Base-by-base conservation (phyloP, 371 early-diverging fungal species). In the Parasitella parasitica region DNA sequence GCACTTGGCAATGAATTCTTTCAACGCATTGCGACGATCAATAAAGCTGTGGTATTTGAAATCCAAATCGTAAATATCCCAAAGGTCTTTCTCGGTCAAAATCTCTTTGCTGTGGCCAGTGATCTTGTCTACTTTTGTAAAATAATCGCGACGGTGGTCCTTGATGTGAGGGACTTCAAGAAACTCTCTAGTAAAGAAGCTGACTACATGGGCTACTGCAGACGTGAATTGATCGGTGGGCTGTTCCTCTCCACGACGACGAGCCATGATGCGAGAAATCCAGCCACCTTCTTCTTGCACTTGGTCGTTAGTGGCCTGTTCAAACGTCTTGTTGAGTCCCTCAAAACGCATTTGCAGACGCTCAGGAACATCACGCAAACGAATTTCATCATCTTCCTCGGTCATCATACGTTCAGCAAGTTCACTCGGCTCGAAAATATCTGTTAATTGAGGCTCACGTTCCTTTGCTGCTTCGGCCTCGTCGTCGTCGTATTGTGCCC, bases 111-210 rank as follows among this genome's bases (percentile, higher is more conserved):
- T 71, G 6, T 61, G 61, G 4, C 76, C 76, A 0, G 79, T 76
- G 2, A 20, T 57, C 5, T 66, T 69, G 35, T 86, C 80, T 13
- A 82, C 72, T 15, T 73, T 73, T 7, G 83, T 84, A 60, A 92
- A 85, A 60, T 89, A 88, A 71, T 98, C 98, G 50, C 89, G 87
- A 32, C 96, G 88, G 67, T 97, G 94, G 16, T 84, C 82, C 35
- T 84, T 81, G 61, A 98, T 92, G 67, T 90, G 96, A 6, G 98
- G 98, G 8, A 98, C 96, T 73, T 98, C 97, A 52, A 90, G 80
- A 55, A 86, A 81, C 51, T 93, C 91, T 27, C 81, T 73, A 12
- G 86, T 85, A 57, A 95, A 75, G 64, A 94, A 91, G 55, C 80
- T 79, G 35, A 96, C 76, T 28, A 94, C 90, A 13, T 74, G 66